A percentile compares a stretch with the other conserved stretches of the same genome.
These are phyloP conservation scores for Clonostachys sp. DNA, from an alignment of 2,329 filamentous ascomycete species.

Conservation along the genomic window DNA sequence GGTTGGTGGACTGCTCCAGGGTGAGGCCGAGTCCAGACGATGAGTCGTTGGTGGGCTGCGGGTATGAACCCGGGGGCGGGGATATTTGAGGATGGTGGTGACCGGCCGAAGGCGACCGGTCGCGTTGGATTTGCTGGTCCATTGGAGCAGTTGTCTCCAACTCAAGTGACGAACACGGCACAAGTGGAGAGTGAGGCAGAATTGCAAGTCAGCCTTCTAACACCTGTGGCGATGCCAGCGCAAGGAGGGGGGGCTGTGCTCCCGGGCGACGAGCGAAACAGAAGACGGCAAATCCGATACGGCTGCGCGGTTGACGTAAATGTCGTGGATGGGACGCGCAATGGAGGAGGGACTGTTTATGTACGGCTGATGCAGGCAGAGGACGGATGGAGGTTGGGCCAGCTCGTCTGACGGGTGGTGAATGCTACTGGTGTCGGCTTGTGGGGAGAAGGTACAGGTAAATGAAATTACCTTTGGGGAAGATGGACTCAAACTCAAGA, in stretches of 20 bases:
- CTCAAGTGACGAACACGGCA: no score
- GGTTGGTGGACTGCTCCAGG: conserved; percentile 39
- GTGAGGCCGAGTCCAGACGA: conserved; percentile 52
- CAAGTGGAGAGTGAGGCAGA: conserved; percentile 1
- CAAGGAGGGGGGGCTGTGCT: conserved; percentile 2
- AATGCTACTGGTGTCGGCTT: no score
- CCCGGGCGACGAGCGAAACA: not conserved
- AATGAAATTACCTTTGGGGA: no score
- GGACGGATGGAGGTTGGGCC: no score
- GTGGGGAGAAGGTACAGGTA: no score
- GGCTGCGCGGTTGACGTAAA: no score
- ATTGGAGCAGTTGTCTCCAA: conserved; percentile 11
- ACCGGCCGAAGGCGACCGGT: conserved; percentile 58
- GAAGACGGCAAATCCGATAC: no score
- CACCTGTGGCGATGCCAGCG: conserved; percentile 3
- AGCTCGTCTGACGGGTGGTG: no score
- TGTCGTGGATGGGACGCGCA: no score
- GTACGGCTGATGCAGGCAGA: no score
- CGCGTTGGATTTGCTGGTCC: conserved; percentile 37
- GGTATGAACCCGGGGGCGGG: conserved; percentile 53
- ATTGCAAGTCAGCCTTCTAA: conserved; percentile 1
- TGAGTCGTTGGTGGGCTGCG: conserved; percentile 32
- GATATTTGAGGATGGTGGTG: conserved; percentile 57
- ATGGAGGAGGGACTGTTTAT: no score
- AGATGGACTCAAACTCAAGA: no score